Evolutionary conservation across 1,284 basidiomycete species (phyloP).

Genomic region (Trichosporon sp.): DNA sequence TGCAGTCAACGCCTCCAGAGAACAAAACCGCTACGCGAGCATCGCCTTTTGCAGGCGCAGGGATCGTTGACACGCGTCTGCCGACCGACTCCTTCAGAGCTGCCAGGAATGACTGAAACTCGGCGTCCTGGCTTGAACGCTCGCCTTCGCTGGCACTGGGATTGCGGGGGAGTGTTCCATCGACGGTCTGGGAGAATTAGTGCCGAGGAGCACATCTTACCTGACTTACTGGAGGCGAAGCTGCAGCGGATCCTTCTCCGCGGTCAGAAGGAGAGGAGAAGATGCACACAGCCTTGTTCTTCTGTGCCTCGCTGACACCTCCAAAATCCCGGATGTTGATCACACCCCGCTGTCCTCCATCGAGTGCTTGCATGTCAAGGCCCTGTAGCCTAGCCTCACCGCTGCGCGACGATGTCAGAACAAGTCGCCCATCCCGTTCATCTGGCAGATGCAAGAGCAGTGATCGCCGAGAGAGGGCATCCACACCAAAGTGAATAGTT

Average conservation of each 20-base stretch:
- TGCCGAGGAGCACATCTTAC: too few species aligned
- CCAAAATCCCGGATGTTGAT: slow-evolving; percentile 15
- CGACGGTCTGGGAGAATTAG: too few species aligned
- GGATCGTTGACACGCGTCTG: slow-evolving; percentile 50
- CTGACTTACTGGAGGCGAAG: too few species aligned
- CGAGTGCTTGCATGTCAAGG: slow-evolving; percentile 27
- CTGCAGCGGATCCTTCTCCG: too few species aligned
- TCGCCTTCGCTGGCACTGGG: too few species aligned
- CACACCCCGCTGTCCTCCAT: slow-evolving; percentile 33
- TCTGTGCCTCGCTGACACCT: neutral
- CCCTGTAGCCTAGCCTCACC: slow-evolving; percentile 15
- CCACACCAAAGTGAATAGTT: slow-evolving; percentile 70
- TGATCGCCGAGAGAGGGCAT: slow-evolving; percentile 86
- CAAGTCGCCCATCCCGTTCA: slow-evolving; percentile 5
- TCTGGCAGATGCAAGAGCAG: slow-evolving; percentile 55
- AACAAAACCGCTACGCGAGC: slow-evolving; percentile 81
- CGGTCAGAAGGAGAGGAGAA: too few species aligned
- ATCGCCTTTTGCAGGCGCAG: slow-evolving; percentile 24
- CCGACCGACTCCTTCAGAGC: slow-evolving; percentile 46
- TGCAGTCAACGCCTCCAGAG: slow-evolving; percentile 93
- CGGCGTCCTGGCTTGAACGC: neutral
- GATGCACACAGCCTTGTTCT: too few species aligned
- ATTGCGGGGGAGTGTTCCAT: too few species aligned
- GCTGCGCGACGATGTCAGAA: slow-evolving; percentile 31
- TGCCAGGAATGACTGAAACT: neutral